A percentile compares a stretch with the other conserved stretches of the same genome.
These are phyloP conservation scores for Kuraishia hungarica DNA, from an alignment of 805 yeast species.

Conservation along the genomic window DNA sequence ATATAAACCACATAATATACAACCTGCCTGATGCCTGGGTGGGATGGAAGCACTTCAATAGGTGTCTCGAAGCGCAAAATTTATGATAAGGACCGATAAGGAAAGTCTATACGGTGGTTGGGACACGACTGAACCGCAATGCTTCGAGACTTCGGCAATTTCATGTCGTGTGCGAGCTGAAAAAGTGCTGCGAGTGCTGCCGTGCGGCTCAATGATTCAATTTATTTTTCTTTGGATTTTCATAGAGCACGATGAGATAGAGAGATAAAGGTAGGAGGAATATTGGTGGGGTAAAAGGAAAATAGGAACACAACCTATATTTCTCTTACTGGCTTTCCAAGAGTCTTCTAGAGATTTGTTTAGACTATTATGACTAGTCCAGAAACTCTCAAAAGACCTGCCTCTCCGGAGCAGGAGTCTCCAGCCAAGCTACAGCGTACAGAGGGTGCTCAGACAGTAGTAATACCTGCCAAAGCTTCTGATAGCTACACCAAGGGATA, in stretches of 20 bases:
- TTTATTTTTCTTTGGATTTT: background rate
- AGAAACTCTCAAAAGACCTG: constrained; percentile 5
- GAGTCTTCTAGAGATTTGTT: no score
- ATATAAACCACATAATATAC: background rate
- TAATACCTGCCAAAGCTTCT: constrained; percentile 11
- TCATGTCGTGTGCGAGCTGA: background rate
- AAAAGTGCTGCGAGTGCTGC: background rate
- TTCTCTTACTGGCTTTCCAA: no score
- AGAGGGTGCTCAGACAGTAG: constrained; percentile 7
- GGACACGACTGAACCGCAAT: background rate
- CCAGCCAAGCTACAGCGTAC: background rate
- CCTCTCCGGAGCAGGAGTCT: constrained; percentile 1
- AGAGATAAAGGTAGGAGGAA: background rate
- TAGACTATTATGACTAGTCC: background rate
- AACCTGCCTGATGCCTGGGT: background rate
- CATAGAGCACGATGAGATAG: background rate
- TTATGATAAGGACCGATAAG: background rate
- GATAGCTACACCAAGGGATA: constrained; percentile 42
- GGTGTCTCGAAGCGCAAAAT: background rate
- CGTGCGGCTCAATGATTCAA: background rate
- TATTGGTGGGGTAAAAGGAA: background rate
- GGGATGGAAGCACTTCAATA: background rate
- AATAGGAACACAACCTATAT: background rate
- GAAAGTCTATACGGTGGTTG: background rate
- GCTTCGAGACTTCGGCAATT: background rate